A percentile compares a stretch with the other conserved stretches of the same genome.
Evolutionary conservation across 2,329 filamentous ascomycete species (phyloP).

Genomic region (Aureobasidium sp.): DNA sequence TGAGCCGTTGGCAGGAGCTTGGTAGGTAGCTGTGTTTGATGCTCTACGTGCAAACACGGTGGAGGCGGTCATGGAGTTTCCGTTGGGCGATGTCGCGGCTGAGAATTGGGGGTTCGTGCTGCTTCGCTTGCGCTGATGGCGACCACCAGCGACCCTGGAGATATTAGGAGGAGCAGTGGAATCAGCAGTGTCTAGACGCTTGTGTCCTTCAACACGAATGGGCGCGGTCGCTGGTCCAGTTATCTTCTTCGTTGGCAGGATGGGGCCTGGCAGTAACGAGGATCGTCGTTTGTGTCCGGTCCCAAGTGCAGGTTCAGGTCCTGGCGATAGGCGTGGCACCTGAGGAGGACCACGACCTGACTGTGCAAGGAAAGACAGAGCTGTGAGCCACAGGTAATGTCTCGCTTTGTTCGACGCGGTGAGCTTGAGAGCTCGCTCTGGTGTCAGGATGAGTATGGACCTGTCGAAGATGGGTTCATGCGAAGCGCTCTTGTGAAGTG

Average conservation of each 20-base stretch:
- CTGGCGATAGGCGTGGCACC: constrained; percentile 25
- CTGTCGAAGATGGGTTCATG: constrained; percentile 59
- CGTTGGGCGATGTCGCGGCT: constrained; percentile 42
- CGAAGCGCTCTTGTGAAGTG: constrained; percentile 61
- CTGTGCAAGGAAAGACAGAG: constrained; percentile 88
- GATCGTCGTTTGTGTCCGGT: constrained; percentile 20
- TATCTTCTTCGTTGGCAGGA: constrained; percentile 15
- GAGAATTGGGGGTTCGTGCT: constrained; percentile 71
- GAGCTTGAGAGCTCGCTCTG: constrained; percentile 89
- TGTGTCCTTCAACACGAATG: constrained; percentile 7
- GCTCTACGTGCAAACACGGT: not conserved
- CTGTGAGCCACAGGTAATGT: constrained; percentile 91
- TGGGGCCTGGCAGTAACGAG: constrained; percentile 26
- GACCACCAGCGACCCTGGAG: constrained; percentile 53
- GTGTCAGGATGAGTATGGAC: constrained; percentile 90
- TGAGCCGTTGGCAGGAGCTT: constrained; percentile 71
- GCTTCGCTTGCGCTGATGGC: constrained; percentile 76
- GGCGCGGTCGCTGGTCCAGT: constrained; percentile 19
- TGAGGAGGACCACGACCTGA: constrained; percentile 67
- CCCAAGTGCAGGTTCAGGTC: constrained; percentile 14
- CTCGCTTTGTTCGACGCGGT: constrained; percentile 75
- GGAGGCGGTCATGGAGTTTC: not conserved
- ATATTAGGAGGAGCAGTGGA: constrained; percentile 64
- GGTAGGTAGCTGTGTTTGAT: not conserved
- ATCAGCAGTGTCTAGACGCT: constrained; percentile 36